phyloP scores from a whole-genome alignment of 2,329 filamentous ascomycete species.

The Rhinocladiella similis region DNA sequence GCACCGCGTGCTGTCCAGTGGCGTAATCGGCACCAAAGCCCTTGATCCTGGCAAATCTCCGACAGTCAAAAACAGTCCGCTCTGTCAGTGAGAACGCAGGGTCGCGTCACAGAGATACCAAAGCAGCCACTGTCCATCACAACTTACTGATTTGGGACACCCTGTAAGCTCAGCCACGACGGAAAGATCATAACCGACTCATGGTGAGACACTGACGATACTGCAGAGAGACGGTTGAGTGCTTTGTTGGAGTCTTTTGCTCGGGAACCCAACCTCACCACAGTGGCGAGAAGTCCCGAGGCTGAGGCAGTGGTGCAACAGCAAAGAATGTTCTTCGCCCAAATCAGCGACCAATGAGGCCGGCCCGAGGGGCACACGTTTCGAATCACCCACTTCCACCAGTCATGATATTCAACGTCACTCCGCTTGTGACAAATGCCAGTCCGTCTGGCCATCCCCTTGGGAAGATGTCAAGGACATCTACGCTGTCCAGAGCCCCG shows the following conservation, averaged over 20 bases:
- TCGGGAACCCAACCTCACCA: neutral
- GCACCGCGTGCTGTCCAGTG: slow-evolving; percentile 5
- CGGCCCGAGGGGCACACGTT: slow-evolving; percentile 13
- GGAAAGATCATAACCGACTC: slow-evolving; percentile 13
- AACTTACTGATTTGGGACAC: slow-evolving; percentile 16
- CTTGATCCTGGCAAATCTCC: slow-evolving; percentile 24
- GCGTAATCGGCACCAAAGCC: slow-evolving; percentile 16
- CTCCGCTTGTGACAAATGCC: slow-evolving; percentile 13
- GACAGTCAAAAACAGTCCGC: slow-evolving; percentile 1
- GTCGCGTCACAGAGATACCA: slow-evolving; percentile 10
- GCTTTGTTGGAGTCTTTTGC: neutral
- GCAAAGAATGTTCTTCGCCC: slow-evolving; percentile 8
- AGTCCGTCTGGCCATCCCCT: neutral
- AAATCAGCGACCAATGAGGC: neutral
- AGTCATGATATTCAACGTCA: slow-evolving; percentile 4
- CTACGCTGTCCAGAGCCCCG: neutral
- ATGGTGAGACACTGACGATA: slow-evolving; percentile 17
- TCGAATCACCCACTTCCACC: slow-evolving; percentile 1
- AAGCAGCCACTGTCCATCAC: slow-evolving; percentile 10
- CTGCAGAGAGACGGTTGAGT: neutral
- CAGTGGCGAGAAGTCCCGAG: slow-evolving; percentile 8
- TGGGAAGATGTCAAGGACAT: neutral
- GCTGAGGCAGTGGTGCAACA: slow-evolving; percentile 25
- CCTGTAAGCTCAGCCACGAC: slow-evolving; percentile 10
- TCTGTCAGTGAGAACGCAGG: slow-evolving; percentile 1